These are phyloP conservation scores for Leishmania amazonensis DNA, from an alignment of 208 protist genomes.

Conservation along the genomic window DNA sequence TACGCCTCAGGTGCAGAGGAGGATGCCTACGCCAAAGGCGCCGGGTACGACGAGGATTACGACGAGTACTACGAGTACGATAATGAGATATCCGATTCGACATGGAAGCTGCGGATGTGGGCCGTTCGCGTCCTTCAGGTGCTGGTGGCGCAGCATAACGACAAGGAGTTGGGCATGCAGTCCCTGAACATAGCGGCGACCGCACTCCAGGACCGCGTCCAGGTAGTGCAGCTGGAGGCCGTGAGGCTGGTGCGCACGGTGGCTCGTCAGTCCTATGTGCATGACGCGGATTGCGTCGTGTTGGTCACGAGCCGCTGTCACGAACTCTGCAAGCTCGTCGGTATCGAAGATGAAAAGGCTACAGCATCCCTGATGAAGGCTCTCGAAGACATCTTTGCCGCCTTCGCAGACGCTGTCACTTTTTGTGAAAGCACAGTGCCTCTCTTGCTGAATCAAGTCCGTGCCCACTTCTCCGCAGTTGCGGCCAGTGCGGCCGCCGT, in stretches of 20 bases:
- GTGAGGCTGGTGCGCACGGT: constrained; percentile 42
- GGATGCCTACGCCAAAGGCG: background rate
- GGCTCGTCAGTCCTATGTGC: constrained; percentile 15
- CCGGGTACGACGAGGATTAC: constrained; percentile 28
- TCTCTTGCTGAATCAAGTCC: constrained; percentile 24
- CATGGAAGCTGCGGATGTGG: constrained; percentile 61
- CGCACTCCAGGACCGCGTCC: constrained; percentile 35
- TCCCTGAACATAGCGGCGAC: constrained; percentile 25
- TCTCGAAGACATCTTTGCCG: constrained; percentile 23
- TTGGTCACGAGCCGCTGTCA: constrained; percentile 17
- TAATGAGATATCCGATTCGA: constrained; percentile 38
- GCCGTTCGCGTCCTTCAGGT: constrained; percentile 37
- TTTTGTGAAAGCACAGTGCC: constrained; percentile 17
- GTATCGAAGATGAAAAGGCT: constrained; percentile 13
- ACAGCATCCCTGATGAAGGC: constrained; percentile 13
- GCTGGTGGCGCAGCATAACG: constrained; percentile 35
- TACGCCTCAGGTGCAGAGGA: constrained; percentile 30
- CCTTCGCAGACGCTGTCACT: background rate
- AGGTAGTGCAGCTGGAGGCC: constrained; percentile 55
- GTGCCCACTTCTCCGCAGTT: constrained; percentile 10
- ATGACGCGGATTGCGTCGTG: constrained; percentile 5
- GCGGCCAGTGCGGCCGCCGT: constrained; percentile 17
- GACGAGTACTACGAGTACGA: constrained; percentile 48
- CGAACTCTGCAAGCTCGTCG: constrained; percentile 26
- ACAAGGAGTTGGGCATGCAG: constrained; percentile 25